Evolutionary conservation across 1,284 basidiomycete genomes (phyloP).

Genomic region (Ganoderma leucocontextum): DNA sequence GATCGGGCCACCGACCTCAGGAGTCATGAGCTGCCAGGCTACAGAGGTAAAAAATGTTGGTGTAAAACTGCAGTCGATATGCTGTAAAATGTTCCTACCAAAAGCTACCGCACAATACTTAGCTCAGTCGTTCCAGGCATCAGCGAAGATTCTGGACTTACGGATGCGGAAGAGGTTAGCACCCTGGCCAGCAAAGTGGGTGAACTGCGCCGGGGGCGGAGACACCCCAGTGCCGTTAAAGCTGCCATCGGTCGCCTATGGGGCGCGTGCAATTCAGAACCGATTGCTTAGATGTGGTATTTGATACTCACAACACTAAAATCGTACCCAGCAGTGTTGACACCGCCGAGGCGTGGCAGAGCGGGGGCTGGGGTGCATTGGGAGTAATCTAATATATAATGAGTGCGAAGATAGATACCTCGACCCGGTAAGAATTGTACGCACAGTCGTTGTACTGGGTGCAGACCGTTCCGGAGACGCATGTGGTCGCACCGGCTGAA

Average conservation of each 20-base stretch:
- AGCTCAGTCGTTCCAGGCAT: not conserved
- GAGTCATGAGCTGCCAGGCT: slow-evolving; percentile 63
- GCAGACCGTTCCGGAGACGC: slow-evolving; percentile 44
- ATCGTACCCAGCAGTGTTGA: slow-evolving; percentile 49
- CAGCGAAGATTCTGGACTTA: slow-evolving; percentile 29
- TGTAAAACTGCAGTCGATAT: not conserved
- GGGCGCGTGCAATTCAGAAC: not conserved
- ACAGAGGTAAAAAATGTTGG: not conserved
- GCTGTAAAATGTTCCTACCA: slow-evolving; percentile 32
- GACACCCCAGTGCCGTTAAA: slow-evolving; percentile 47
- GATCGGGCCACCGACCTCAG: slow-evolving; percentile 55
- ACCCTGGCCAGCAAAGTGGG: slow-evolving; percentile 54
- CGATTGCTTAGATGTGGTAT: not conserved
- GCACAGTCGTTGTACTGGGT: slow-evolving; percentile 40
- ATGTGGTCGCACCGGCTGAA: slow-evolving; percentile 40
- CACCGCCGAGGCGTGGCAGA: slow-evolving; percentile 51
- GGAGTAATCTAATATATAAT: slow-evolving; percentile 41
- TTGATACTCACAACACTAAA: slow-evolving; percentile 42
- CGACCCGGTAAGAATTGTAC: slow-evolving; percentile 16
- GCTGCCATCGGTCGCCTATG: slow-evolving; percentile 50
- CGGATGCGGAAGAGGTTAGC: slow-evolving; percentile 58
- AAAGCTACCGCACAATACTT: slow-evolving; percentile 35
- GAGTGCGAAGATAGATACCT: too few relatives aligned
- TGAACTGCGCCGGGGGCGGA: slow-evolving; percentile 51
- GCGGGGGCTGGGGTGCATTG: slow-evolving; percentile 43